phyloP scores from a whole-genome alignment of 805 yeast genomes.

The Middelhovenomyces tepae region DNA sequence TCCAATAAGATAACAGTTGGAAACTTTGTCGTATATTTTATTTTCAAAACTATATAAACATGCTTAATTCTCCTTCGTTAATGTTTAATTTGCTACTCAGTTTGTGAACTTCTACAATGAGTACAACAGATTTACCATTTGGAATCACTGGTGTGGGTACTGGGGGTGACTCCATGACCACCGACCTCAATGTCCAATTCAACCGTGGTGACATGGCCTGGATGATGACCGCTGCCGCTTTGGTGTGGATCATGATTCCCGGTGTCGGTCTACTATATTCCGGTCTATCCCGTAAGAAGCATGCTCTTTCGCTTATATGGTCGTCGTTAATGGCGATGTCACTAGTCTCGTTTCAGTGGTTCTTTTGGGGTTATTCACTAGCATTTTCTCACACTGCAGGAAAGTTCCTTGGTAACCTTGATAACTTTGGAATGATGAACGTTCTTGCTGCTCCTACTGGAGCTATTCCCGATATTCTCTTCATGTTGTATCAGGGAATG shows the following conservation, averaged over 20 bases:
- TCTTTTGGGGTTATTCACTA: conserved; percentile 94
- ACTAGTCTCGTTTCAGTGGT: conserved; percentile 88
- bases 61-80: too few relatives aligned
- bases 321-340: conserved; percentile 85
- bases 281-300: conserved; percentile 90
- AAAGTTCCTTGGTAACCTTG: conserved; percentile 70
- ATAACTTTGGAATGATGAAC: conserved; percentile 69
- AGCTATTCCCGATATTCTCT: conserved; percentile 79
- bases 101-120: background rate
- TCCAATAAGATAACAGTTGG: too few relatives aligned
- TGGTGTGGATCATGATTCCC: conserved; percentile 95
- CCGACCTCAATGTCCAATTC: conserved; percentile 62
- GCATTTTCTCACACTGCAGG: conserved; percentile 68
- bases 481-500: conserved; percentile 92
- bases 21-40: too few relatives aligned
- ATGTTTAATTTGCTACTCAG: too few relatives aligned
- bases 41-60: too few relatives aligned
- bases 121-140: conserved; percentile 1
- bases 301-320: conserved; percentile 91
- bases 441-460: conserved; percentile 76
- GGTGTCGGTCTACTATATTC: conserved; percentile 92
- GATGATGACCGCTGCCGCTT: conserved; percentile 39
- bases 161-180: conserved; percentile 72
- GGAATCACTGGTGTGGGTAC: conserved; percentile 26
- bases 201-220: conserved; percentile 74